Evolutionary conservation across 202 grass and related monocot species (phyloP).

Genomic region (Eragrostis tef): DNA sequence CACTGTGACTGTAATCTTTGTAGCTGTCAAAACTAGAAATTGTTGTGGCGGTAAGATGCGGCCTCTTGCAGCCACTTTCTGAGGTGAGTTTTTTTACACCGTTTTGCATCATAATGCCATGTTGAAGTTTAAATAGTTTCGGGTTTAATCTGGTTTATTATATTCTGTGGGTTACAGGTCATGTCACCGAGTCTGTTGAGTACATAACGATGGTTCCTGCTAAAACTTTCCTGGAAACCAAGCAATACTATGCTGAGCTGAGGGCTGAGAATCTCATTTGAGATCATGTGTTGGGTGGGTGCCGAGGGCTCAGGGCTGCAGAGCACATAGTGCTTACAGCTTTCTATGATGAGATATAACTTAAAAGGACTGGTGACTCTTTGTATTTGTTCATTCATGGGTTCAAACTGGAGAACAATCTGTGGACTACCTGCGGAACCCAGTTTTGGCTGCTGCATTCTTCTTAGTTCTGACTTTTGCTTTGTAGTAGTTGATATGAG

Average conservation of each 20-base stretch:
- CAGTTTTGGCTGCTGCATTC: not conserved
- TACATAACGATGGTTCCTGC: constrained; percentile 16
- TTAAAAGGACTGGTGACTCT: not conserved
- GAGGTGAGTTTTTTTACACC: constrained; percentile 19
- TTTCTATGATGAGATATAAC: not conserved
- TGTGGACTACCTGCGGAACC: not conserved
- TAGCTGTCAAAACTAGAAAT: constrained; percentile 5
- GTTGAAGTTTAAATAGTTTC: not conserved
- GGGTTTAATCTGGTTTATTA: not conserved
- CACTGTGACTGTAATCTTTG: not conserved
- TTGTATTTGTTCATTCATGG: not conserved
- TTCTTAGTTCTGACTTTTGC: not conserved
- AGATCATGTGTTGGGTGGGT: not conserved
- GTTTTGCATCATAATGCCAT: not conserved
- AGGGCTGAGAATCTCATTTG: not conserved
- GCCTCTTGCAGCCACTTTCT: constrained; percentile 4
- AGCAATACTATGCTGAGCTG: not conserved
- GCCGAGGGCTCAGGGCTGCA: not conserved
- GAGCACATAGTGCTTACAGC: not conserved
- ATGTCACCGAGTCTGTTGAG: not conserved
- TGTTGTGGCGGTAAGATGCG: constrained; percentile 1
- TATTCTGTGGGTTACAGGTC: constrained; percentile 28
- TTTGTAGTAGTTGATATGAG: not conserved
- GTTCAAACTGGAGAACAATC: not conserved
- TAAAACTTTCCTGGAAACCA: not conserved